Evolutionary conservation across 768 basidiomycete species (phyloP).

Genomic region (Leucosporidium yakuticum): DNA sequence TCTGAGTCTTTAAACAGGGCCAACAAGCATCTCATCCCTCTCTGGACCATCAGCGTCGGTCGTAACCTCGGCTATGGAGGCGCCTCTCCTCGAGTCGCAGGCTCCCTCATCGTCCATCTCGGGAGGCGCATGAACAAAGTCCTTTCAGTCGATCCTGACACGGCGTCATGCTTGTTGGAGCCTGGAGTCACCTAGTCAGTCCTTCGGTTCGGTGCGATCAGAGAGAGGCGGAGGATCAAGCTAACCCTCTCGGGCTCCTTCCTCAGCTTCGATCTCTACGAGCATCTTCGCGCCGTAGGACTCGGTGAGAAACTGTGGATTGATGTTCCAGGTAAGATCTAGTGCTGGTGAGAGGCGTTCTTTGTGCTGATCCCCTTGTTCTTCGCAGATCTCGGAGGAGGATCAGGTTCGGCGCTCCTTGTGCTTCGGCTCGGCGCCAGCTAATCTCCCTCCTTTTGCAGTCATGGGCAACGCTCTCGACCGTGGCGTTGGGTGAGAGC

Average conservation of each 20-base stretch:
- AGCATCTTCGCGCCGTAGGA: slow-evolving; percentile 19
- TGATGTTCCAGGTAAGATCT: slow-evolving; percentile 5
- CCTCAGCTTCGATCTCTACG: slow-evolving; percentile 19
- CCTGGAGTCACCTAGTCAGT: slow-evolving; percentile 32
- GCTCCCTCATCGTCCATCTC: slow-evolving; percentile 20
- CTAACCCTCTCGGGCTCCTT: not conserved
- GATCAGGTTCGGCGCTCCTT: not conserved
- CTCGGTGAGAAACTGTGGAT: slow-evolving; percentile 25
- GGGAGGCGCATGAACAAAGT: slow-evolving; percentile 31
- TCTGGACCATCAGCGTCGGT: slow-evolving; percentile 26
- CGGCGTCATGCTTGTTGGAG: slow-evolving; percentile 24
- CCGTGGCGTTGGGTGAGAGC: slow-evolving; percentile 2
- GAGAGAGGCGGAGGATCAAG: not conserved
- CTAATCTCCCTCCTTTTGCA: too few relatives aligned
- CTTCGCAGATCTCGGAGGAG: slow-evolving; percentile 24
- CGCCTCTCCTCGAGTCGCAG: slow-evolving; percentile 25
- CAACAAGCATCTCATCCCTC: slow-evolving; percentile 25
- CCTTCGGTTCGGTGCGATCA: too few relatives aligned
- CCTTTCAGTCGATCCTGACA: slow-evolving; percentile 21
- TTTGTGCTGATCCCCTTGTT: too few relatives aligned
- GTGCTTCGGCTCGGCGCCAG: too few relatives aligned
- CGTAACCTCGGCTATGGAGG: slow-evolving; percentile 35
- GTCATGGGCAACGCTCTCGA: slow-evolving; percentile 27
- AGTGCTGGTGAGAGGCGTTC: too few relatives aligned
- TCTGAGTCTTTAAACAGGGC: not conserved